phyloP scores from a whole-genome alignment of 73 alveolate species.

The Paramecium caudatum region DNA sequence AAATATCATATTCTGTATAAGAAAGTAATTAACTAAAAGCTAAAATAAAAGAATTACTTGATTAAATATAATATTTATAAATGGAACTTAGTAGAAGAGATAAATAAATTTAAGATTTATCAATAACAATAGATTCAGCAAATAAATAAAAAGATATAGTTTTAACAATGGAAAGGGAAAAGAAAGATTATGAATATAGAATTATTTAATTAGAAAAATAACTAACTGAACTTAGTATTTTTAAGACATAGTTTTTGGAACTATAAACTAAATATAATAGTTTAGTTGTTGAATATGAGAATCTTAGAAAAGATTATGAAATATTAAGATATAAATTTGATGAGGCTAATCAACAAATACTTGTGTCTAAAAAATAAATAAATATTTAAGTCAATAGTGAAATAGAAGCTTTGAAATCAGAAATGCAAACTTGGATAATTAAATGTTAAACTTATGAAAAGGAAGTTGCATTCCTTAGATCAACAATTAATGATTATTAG shows the following conservation, averaged over 20 bases:
- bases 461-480: neutral
- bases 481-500: neutral
- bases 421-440: slow-evolving; percentile 25
- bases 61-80: neutral
- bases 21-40: slow-evolving; percentile 15
- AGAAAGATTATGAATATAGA: neutral
- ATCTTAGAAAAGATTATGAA: neutral
- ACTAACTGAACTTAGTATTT: neutral
- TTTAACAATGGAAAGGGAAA: neutral
- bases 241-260: neutral
- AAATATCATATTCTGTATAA: neutral
- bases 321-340: neutral
- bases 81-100: slow-evolving; percentile 3
- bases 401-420: neutral
- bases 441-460: slow-evolving; percentile 32
- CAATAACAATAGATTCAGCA: neutral
- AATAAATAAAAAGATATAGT: neutral
- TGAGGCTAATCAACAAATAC: neutral
- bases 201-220: slow-evolving; percentile 10
- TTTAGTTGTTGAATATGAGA: neutral
- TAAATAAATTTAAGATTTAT: neutral
- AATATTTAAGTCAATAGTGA: neutral
- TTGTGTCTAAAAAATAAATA: neutral
- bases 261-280: neutral
- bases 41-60: neutral